A percentile compares a stretch with the other conserved stretches of the same genome.
These are phyloP conservation scores for Candida bentonensis DNA, from an alignment of 805 yeast genomes.

Conservation along the genomic window DNA sequence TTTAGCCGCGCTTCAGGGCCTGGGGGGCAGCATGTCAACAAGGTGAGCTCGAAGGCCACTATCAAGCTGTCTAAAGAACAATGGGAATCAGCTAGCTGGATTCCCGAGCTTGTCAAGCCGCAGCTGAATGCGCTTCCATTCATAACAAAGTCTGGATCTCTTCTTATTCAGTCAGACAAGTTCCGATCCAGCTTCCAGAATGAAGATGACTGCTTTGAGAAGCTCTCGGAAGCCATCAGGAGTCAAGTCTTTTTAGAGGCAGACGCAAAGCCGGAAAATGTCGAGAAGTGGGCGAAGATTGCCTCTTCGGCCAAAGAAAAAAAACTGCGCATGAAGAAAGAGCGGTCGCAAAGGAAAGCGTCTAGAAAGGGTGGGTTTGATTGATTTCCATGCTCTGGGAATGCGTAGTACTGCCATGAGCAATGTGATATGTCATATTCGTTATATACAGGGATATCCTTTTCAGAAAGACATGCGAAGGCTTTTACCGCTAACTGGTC, in stretches of 20 bases:
- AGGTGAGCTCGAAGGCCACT: constrained; percentile 51
- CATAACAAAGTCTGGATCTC: constrained; percentile 38
- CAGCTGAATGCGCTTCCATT: constrained; percentile 34
- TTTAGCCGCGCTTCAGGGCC: constrained; percentile 64
- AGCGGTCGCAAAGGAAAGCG: constrained; percentile 25
- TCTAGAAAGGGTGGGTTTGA: constrained; percentile 14
- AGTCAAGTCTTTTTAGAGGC: constrained; percentile 31
- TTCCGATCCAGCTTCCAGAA: constrained; percentile 47
- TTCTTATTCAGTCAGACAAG: constrained; percentile 48
- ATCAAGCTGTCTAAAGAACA: constrained; percentile 30
- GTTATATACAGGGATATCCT: too few relatives aligned
- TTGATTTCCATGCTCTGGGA: too few relatives aligned
- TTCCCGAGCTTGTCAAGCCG: constrained; percentile 36
- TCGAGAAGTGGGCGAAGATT: constrained; percentile 36
- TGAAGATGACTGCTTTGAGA: constrained; percentile 42
- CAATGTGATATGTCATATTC: too few relatives aligned
- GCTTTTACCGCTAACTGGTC: too few relatives aligned
- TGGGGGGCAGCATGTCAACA: constrained; percentile 82
- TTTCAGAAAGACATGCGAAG: too few relatives aligned
- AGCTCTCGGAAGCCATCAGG: constrained; percentile 40
- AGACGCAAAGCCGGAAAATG: constrained; percentile 33
- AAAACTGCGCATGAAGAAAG: constrained; percentile 25
- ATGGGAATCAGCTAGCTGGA: constrained; percentile 41
- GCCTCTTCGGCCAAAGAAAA: constrained; percentile 21
- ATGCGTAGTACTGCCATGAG: too few relatives aligned